Evolutionary conservation across 2,329 filamentous ascomycete species (phyloP), one percentile per base, ranked within the genome.

Genomic region (Aspergillus japonicus): DNA sequence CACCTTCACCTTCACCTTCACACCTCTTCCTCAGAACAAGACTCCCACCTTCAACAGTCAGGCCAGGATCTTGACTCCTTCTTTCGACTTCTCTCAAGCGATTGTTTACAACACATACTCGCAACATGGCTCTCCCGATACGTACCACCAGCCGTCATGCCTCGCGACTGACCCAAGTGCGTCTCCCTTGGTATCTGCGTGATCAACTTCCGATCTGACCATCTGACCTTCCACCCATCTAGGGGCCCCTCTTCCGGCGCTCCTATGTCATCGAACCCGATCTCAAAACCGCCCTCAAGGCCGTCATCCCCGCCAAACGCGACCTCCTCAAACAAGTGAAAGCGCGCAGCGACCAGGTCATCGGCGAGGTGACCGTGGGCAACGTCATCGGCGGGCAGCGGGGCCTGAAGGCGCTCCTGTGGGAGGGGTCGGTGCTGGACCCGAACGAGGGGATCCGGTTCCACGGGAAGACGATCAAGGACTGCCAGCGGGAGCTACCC

Each of bases 361-460:
- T 98, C 70, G 94, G 94, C 59, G 91, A 96, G 71, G 88, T 98
- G 78, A 96, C 94, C 83, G 87, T 98, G 50, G 91, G 94, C 78
- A 96, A 95, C 79, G 91, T 91, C 23, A 87, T 98, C 68, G 95
- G 95, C 69, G 95, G 95, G 72, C 98, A 98, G 95, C 90, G 93
- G 81, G 94, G 94, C 44, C 86, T 99, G 68, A 97, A 96, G 81
- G 91, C 93, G 68, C 97, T 99, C 92, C 86, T 99, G 57, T 99
- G 95, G 95, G 95, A 99, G 79, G 95, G 95, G 50, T 97, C 93
- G 11, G 94, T 98, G 24, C 88, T 99, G 53, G 95, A 99, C 73
- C 90, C 95, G 68, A 89, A 99, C 73, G 93, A 98, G 81, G 95
- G 95, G 61, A 99, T 99, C 75, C 91, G 94, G 65, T 99, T 99